Conservation (phyloP, 2,329 filamentous ascomycete genomes). For the Harringtonia lauricola region DNA sequence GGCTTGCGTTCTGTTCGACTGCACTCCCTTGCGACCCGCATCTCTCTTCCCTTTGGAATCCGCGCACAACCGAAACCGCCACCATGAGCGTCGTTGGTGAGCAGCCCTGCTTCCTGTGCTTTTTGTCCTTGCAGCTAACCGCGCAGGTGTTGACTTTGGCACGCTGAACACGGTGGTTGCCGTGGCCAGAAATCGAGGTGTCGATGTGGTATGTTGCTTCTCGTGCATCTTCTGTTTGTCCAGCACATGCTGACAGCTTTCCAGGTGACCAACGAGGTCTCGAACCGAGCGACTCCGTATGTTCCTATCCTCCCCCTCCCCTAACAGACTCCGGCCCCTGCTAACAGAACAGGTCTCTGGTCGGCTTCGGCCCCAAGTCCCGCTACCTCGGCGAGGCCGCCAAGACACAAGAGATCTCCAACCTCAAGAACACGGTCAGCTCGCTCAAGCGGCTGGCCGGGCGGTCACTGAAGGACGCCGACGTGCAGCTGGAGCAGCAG, state of each 20-base stretch:
- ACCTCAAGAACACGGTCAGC: constrained; percentile 96
- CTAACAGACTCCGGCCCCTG: too few species aligned
- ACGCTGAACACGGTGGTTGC: constrained; percentile 95
- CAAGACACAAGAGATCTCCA: constrained; percentile 98
- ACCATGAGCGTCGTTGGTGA: constrained; percentile 15
- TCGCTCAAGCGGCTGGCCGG: constrained; percentile 88
- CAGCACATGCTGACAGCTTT: constrained; percentile 10
- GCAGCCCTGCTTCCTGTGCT: too few species aligned
- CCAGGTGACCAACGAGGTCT: constrained; percentile 97
- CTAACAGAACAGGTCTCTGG: constrained; percentile 57
- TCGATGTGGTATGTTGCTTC: constrained; percentile 77
- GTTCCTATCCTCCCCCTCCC: constrained; percentile 26
- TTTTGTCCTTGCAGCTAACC: too few species aligned
- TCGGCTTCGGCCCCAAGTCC: constrained; percentile 88
- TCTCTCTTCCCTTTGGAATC: not conserved
- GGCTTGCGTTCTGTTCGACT: too few species aligned
- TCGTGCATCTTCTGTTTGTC: constrained; percentile 3
- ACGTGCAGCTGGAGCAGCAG: constrained; percentile 86
- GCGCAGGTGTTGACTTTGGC: constrained; percentile 81
- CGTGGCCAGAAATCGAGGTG: constrained; percentile 94
- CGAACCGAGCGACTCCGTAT: constrained; percentile 95
- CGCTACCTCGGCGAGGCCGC: constrained; percentile 91
- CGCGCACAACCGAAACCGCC: constrained; percentile 4
- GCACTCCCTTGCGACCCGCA: too few species aligned
- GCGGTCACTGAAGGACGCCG: constrained; percentile 77